Evolutionary conservation across 805 yeast genomes (phyloP), one percentile per base, ranked within the genome.

Genomic region (Kluyveromyces lactis): DNA sequence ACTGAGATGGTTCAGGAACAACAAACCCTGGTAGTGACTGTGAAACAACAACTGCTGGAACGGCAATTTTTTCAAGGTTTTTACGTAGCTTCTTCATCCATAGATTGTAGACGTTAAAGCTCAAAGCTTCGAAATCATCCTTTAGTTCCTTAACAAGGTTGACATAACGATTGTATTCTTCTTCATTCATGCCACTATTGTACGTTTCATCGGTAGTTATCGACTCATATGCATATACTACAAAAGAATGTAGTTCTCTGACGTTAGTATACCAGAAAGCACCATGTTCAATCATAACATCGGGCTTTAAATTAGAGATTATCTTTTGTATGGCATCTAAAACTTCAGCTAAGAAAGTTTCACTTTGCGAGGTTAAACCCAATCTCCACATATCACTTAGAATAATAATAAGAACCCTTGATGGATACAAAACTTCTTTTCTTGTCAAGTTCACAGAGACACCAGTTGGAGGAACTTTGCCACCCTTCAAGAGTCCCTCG

Each of bases 221-320:
- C n/a, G 95, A 86, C 43, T 79, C 77, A 62, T 90, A 95, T 2
- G 97, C 97, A 62, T 86, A 84, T 12, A 89, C 78, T 43, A 90
- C 95, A 69, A 92, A 92, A 3, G 97, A 87, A 62, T 84, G 85
- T 53, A 92, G 72, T 59, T 92, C 97, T 59, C 92, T 96, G 2
- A 94, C 89, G 64, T 92, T 92, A 3, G 97, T 85, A 48, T 92
- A 71, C 98, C 98, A 92, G 69, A 89, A 92, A 0, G 97, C 95
- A 49, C 96, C 97, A 51, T 86, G 86, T 34, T 86, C 78, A 53
- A 89, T 80, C 26, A 86, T 79, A 49, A 85, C 94, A 43, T 84
- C 95, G 41, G 90, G 95, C 50, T 81, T 81, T 55, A 82, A 70
- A n/a, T 71, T 64, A 38, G 83, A 73, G 13, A 90, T 95, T 45